Base-by-base conservation (phyloP, 2,329 filamentous ascomycete species). In the Thielaviopsis populi region DNA sequence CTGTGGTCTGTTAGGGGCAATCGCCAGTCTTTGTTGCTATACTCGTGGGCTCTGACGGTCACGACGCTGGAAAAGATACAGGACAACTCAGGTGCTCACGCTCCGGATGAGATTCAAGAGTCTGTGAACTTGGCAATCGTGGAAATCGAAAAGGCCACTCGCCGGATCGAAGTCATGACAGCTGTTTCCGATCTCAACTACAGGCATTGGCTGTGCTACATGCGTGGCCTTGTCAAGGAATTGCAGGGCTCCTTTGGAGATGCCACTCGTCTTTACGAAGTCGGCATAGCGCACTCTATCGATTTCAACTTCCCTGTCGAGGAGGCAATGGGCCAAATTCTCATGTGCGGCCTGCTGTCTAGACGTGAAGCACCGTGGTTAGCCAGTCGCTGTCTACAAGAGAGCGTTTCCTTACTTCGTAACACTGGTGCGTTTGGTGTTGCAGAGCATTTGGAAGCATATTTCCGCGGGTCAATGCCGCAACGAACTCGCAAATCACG, bases 271-370 rank as follows among this genome's bases (percentile, higher is more conserved):
- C 75, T 80, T 54, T 91, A 89, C 69, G 88, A 92, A 70, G 78
- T 82, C 67, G 83, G 85, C 6, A 74, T 91, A 65, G 87, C 91
- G 69, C 87, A 91, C 69, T 82, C 85, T 13, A 79, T 87, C 22
- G 78, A 87, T 63, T 79, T 89, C 68, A 78, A 79, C 53, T 86
- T 88, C 67, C 70, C 80, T 1, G 80, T 90, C 60, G 88, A 91
- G 66, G 86, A 91, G 71, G 88, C 85, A 0, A 76, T 90, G 1
- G 82, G 83, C 17, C 86, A 87, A 69, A 88, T 89, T 70, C 76
- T 91, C 37, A 86, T 91, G 75, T 87, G 84, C 1, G 86, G 86
- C 10, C 85, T 84, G 70, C 83, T 90, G 67, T 77, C 88, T 62
- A 78, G 87, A 15, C 78, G 80, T 67, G 80, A 81, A 13, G 84